Base-by-base conservation (phyloP, 768 basidiomycete genomes). In the Lentinula sp. region DNA sequence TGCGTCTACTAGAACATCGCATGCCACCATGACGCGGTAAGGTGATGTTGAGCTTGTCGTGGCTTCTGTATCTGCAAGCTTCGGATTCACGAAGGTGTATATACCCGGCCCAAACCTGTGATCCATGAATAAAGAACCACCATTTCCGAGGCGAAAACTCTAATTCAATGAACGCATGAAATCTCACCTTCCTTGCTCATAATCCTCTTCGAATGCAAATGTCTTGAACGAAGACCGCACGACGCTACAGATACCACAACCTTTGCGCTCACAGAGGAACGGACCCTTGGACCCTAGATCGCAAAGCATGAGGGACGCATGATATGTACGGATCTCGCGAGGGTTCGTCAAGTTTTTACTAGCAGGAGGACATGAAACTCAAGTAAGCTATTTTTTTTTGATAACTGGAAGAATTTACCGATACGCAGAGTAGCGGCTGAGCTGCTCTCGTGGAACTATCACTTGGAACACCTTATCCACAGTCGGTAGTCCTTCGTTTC, bases 21-120 rank as follows among this genome's bases (percentile, higher is more conserved):
- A 77, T 1, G 70, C 74, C 55, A 78, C 57, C 70, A 75, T 74
- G 23, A 76, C 75, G n/a, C 77, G 70, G 65, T 73, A 78, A 6
- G 76, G 76, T 32, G 76, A 78, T 53, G 73, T 71, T 59, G 73
- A 57, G 55, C 73, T 74, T 57, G 76, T 76, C 7, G 73, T 77
- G 4, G 76, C 75, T 58, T 64, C 67, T 13, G 60, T 62, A 66
- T 77, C 76, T 6, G 77, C 77, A 20, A 61, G 63, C 51, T 69
- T 68, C 9, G 77, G 72, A 62, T 74, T 72, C 43, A 51, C 63
- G 48, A 69, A 75, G 23, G 73, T 70, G 61, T 77, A 77, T 28
- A 78, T 54, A 20, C 76, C 76, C 36, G 70, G 63, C 13, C 76
- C 76, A 28, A 69, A 66, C 50, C 76, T 77, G 7, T 33, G 23